phyloP scores from a whole-genome alignment of 345 rosid genomes.

The Eucalyptus pauciflora region DNA sequence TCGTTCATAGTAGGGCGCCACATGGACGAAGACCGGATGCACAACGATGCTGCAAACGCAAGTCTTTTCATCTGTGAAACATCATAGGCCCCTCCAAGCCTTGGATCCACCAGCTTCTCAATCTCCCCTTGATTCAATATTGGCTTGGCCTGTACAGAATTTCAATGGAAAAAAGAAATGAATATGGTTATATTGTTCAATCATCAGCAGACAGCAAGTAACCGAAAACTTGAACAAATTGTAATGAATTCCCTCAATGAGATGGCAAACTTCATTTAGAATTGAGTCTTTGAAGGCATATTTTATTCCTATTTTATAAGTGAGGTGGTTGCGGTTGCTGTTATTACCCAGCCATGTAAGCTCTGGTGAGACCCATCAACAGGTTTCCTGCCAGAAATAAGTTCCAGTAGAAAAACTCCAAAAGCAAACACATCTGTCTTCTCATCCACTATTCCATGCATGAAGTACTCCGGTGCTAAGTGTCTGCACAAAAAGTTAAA shows the following conservation, averaged over 20 bases:
- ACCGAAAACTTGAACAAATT: not conserved
- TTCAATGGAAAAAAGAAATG: not conserved
- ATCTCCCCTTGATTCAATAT: slow-evolving; percentile 50
- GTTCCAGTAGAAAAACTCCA: slow-evolving; percentile 82
- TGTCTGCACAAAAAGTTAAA: slow-evolving; percentile 29
- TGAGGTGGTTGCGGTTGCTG: not conserved
- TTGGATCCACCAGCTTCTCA: slow-evolving; percentile 67
- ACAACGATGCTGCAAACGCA: slow-evolving; percentile 77
- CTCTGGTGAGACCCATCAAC: slow-evolving; percentile 87
- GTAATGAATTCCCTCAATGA: not conserved
- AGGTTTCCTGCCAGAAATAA: slow-evolving; percentile 84
- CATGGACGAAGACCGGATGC: slow-evolving; percentile 60
- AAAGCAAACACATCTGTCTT: slow-evolving; percentile 96
- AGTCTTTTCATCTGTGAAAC: slow-evolving; percentile 46
- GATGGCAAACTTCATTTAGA: not conserved
- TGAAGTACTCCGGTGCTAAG: slow-evolving; percentile 91
- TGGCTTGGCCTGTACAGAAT: slow-evolving; percentile 53
- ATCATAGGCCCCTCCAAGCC: slow-evolving; percentile 56
- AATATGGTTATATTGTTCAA: not conserved
- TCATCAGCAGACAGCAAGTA: not conserved
- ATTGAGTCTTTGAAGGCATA: too few relatives aligned
- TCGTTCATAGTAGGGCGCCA: slow-evolving; percentile 91
- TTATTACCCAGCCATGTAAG: slow-evolving; percentile 79
- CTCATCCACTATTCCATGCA: slow-evolving; percentile 97
- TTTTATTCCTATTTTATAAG: not conserved